A percentile compares a stretch with the other conserved stretches of the same genome.
Evolutionary conservation across 495 filamentous ascomycete species (phyloP).

Genomic region (Monascus purpureus): DNA sequence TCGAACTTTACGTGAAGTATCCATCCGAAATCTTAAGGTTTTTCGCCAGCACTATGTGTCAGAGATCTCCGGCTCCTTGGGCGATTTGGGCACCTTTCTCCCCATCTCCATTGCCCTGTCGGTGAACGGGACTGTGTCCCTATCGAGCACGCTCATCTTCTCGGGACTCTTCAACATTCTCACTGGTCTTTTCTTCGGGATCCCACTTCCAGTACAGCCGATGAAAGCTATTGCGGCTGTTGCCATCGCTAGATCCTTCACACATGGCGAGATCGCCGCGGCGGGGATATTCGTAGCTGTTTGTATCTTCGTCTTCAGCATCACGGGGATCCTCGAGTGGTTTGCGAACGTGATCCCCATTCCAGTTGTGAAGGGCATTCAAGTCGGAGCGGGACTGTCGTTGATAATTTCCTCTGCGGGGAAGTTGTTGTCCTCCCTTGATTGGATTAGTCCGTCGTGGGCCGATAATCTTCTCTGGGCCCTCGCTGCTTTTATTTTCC

Average conservation of each 20-base stretch:
- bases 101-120: constrained; percentile 78
- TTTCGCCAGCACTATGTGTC: constrained; percentile 46
- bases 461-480: constrained; percentile 65
- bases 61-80: constrained; percentile 81
- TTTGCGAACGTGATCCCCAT: constrained; percentile 60
- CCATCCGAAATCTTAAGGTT: constrained; percentile 27
- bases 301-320: constrained; percentile 59
- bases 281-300: constrained; percentile 64
- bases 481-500: constrained; percentile 49
- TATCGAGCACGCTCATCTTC: constrained; percentile 76
- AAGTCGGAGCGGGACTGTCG: constrained; percentile 76
- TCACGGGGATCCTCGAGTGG: constrained; percentile 60
- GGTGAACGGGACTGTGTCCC: constrained; percentile 56
- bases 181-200: constrained; percentile 69
- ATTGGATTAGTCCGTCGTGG: constrained; percentile 42
- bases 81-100: constrained; percentile 82
- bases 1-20: constrained; percentile 19
- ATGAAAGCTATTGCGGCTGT: constrained; percentile 91
- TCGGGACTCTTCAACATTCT: constrained; percentile 74
- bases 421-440: constrained; percentile 43
- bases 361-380: constrained; percentile 85
- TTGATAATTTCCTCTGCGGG: constrained; percentile 62
- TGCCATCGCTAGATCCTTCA: constrained; percentile 54
- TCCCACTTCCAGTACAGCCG: constrained; percentile 76
- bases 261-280: constrained; percentile 53